Percentiles rank a stretch among this genome's conserved stretches.
Evolutionary conservation across 2,329 filamentous ascomycete species (phyloP).

Genomic region (Leptographium galeiforme): DNA sequence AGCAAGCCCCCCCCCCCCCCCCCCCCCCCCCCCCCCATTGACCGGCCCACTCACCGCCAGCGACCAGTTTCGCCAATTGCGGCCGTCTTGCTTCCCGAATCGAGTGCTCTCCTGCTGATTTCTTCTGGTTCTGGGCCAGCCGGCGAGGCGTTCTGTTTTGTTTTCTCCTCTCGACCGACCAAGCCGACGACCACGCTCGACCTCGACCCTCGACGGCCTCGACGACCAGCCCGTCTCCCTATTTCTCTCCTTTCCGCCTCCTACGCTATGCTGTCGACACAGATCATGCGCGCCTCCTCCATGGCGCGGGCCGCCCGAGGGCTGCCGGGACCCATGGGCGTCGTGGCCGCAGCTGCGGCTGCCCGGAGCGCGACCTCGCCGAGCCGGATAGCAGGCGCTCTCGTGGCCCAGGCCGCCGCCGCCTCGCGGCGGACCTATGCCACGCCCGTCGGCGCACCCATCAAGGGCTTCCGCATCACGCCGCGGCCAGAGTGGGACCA

Average conservation of each 20-base stretch:
- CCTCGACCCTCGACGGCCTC: neutral
- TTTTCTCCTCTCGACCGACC: neutral
- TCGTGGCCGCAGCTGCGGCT: neutral
- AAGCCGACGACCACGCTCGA: neutral
- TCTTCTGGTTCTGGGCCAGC: neutral
- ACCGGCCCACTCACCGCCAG: neutral
- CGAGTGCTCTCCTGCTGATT: neutral
- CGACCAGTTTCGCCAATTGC: neutral
- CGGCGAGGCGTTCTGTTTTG: neutral
- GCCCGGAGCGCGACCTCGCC: slow-evolving; percentile 1
- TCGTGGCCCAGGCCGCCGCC: neutral
- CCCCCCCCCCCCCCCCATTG: neutral
- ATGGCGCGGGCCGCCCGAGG: neutral
- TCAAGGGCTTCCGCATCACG: slow-evolving; percentile 66
- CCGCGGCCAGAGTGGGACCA: slow-evolving; percentile 68
- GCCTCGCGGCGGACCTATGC: slow-evolving; percentile 38
- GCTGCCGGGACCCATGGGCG: neutral
- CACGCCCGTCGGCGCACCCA: slow-evolving; percentile 65
- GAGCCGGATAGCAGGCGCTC: neutral
- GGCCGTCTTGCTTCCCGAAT: neutral
- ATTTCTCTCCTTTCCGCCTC: neutral
- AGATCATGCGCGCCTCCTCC: slow-evolving; percentile 8
- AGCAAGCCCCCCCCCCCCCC: neutral
- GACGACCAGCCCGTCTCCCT: neutral
- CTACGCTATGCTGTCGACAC: slow-evolving; percentile 11